Base-by-base conservation (phyloP, 805 yeast species). In the Candida ficus region DNA sequence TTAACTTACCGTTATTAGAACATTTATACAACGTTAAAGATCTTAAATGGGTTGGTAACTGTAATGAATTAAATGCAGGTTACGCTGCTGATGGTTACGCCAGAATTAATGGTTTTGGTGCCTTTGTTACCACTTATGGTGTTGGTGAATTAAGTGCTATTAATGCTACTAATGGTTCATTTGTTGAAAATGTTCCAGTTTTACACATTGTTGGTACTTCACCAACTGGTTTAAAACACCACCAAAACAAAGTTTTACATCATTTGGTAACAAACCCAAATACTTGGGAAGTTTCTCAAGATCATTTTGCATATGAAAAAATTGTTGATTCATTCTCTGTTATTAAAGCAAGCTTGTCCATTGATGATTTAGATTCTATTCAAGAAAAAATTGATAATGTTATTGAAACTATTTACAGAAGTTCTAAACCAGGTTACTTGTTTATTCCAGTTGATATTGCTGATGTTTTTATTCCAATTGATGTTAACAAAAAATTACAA, bases 41-140 rank as follows among this genome's bases (percentile, higher is more conserved):
- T 13, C 55, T 83, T 46, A 62, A 76, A 43, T 88, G 95, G 86
- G 74, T 85, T 32, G 95, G 95, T 22, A 76, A 78, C 49, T 84
- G 95, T 60, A 90, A 90, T 57, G 96, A 89, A 64, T 72, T 90
- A 51, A 90, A 89, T 53, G 85, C 95, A 3, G 90, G 95, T 4
- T 89, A 89, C 61, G 84, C 95, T 10, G 89, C 90, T 9, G 96
- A 89, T 58, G 97, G 96, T 7, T 90, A 87, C 54, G 76, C 93
- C 16, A 70, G 89, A 47, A 42, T 66, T 36, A 66, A 64, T 42
- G 48, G 50, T 0, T 45, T 67, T 9, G 67, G 66, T 16, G 66
- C 62, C 20, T 42, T 66, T 8, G 49, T 66, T 25, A 66, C 71
- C 0, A 89, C 96, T 5, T 85, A 72, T 61, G 96, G 96, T 27